Evolutionary conservation across 192 early-diverging fungal genomes (phyloP), one percentile per base, ranked within the genome.

Genomic region (Backusella morwellensis): DNA sequence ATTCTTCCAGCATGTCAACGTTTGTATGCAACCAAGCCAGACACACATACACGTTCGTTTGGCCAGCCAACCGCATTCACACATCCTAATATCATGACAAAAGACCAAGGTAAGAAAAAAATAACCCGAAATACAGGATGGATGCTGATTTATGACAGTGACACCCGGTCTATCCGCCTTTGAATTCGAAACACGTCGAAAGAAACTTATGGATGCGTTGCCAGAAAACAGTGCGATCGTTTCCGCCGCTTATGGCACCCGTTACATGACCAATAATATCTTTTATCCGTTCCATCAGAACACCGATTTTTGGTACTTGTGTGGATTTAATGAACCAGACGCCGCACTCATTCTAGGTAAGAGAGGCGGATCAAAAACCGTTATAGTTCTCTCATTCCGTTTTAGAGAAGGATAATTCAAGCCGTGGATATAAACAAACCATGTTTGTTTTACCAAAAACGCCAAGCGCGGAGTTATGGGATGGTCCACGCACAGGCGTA

Each of bases 221-320:
- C 91, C 94, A 8, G 86, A 92, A 63, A 86, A 88, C 38, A 91
- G 91, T 63, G 78, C 91, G 3, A 90, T 90, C 21, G 78, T 99
- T 35, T 85, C 90, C 19, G 87, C 92, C 17, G 92, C 95, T 2
- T 90, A 95, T 75, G 85, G 87, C 0, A 90, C 95, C 70, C 86
- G 93, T 19, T 99, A 95, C 81, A 89, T 92, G 80, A 93, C 96
- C 72, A 91, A 95, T 66, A 93, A 94, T 70, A 95, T 98, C 63
- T 98, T 99, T 87, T 95, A 99, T 79, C 91, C 90, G 29, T 99
- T 97, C 80, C 94, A 96, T 75, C 98, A 99, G 78, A 88, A 95
- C 74, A 95, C 96, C 7, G 93, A 99, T 75, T 91, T 98, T 78
- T 91, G 89, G 75, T 98, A 98, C 72, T 84, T 99, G 41, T 85